Evolutionary conservation across 2,329 filamentous ascomycete species (phyloP), one percentile per base, ranked within the genome.

Genomic region (Colletotrichum sansevieriae): DNA sequence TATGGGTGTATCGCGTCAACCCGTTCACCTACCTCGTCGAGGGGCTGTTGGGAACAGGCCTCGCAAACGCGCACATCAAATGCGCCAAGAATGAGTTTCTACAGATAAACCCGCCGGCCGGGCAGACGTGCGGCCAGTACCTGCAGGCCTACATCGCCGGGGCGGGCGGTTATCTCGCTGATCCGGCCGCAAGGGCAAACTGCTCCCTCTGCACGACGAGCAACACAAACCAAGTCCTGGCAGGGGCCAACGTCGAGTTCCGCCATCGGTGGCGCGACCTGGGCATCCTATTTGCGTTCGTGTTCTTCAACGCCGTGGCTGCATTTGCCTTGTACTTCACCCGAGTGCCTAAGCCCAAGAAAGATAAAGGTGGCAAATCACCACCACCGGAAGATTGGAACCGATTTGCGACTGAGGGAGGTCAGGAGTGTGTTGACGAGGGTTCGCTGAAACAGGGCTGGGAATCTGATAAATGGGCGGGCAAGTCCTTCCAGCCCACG

Each of bases 21-120:
- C 92, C 92, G 0, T 90, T 95, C 76, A 92, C 91, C 0, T 95
- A 95, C 76, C 81, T 94, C 2, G 86, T 93, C 39, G 84, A 86
- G 47, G 90, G 88, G 0, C 85, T 95, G 75, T 77, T 93, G 5
- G 84, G 88, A 0, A 86, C 87, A 2, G 89, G 86, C 0, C 80
- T 95, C 29, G 90, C 90, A 10, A 87, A 90, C 71, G 86, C 86
- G 0, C 47, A 74, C 0, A 87, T 93, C 22, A 73, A 75, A 1
- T 95, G 93, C 76, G 86, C 90, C 1, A 43, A 75, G 1, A 91
- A 90, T 73, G 93, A 96, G 76, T 81, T 87, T 64, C 81, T 92
- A 22, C 77, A 79, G 7, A 90, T 96, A 75, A 80, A 87, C 22
- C 87, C 92, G 0, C 84, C 86, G 0, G 65, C 74, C 1, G 83